Base-by-base conservation (phyloP, 148 eudicot genomes). In the Vaccinium macrocarpon region DNA sequence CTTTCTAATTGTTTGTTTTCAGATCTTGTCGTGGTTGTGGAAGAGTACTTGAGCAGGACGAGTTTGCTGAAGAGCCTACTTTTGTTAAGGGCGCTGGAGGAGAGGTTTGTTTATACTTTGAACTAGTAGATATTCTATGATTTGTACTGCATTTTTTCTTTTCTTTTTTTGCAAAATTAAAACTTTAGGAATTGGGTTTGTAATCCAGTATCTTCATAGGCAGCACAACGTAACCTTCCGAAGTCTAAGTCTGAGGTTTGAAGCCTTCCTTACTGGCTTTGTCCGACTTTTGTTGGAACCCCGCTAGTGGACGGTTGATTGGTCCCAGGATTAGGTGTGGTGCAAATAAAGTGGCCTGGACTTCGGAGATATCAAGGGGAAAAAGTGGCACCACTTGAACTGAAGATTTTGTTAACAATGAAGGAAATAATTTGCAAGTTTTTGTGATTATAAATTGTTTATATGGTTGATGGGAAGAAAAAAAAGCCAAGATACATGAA, bases 21-120 rank as follows among this genome's bases (percentile, higher is more conserved):
- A 91, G 93, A 91, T 87, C 88, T 75, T 91, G 93, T 84, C 51
- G 81, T 61, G 13, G 0, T 14, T 91, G 93, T 81, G 93, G 93
- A 55, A 87, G 82, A 83, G 90, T 91, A 1, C 73, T 89, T n/a
- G 81, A 81, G 0, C 77, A 86, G 70, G 86, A 89, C 79, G 32
- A 85, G 16, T 89, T 14, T 66, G 82, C 85, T 35, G 85, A 81
- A 3, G 93, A 89, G 85, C 83, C 89, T 29, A 87, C 89, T 35
- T 91, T 89, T 79, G 71, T 52, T 4, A 87, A 85, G 73, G 84
- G 88, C 72, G 72, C 88, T 32, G 85, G 84, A 8, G 89, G 93
- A n/a, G 88, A 87, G 87, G 93, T 91, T 38, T 84, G 91, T 59
- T 66, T 27, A 23, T 72, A 32, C 73, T 48, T 13, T 42, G 46